Evolutionary conservation across 2,329 filamentous ascomycete genomes (phyloP).

Genomic region (Colletotrichum phormii): DNA sequence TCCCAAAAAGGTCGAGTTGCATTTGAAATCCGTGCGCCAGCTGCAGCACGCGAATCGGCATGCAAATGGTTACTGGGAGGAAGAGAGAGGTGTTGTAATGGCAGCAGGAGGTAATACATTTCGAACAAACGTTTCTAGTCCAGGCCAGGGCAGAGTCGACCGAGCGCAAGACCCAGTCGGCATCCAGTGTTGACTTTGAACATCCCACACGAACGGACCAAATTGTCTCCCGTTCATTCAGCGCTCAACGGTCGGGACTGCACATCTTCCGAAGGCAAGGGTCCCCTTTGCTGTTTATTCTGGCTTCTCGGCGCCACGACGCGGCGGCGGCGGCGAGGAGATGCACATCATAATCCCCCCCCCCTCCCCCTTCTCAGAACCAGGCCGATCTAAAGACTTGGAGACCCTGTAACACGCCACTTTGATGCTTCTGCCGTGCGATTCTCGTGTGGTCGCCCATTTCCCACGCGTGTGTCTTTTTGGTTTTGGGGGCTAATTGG

Average conservation of each 20-base stretch:
- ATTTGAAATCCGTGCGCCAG: slow-evolving; percentile 21
- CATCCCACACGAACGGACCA: background rate
- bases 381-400: slow-evolving; percentile 12
- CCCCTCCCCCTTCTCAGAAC: background rate
- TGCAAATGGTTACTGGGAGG: background rate
- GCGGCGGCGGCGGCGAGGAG: slow-evolving; percentile 8
- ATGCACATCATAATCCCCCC: slow-evolving; percentile 27
- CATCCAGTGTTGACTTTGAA: slow-evolving; percentile 1
- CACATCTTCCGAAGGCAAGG: background rate
- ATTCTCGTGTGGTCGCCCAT: slow-evolving; percentile 9
- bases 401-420: slow-evolving; percentile 29
- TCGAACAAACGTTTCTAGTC: slow-evolving; percentile 11
- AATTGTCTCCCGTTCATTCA: background rate
- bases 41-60: slow-evolving; percentile 28
- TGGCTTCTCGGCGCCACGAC: slow-evolving; percentile 12
- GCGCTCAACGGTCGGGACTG: background rate
- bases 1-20: slow-evolving; percentile 30
- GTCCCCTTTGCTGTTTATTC: slow-evolving; percentile 8
- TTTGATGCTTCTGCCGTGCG: slow-evolving; percentile 25
- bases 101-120: slow-evolving; percentile 24
- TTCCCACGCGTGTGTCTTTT: background rate
- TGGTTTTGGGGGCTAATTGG: background rate
- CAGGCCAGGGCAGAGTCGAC: background rate
- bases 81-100: slow-evolving; percentile 5
- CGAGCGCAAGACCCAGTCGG: background rate